These are phyloP conservation scores for Mesotaenium endlicherianum DNA, from an alignment of 139 green algal species.

Conservation along the genomic window DNA sequence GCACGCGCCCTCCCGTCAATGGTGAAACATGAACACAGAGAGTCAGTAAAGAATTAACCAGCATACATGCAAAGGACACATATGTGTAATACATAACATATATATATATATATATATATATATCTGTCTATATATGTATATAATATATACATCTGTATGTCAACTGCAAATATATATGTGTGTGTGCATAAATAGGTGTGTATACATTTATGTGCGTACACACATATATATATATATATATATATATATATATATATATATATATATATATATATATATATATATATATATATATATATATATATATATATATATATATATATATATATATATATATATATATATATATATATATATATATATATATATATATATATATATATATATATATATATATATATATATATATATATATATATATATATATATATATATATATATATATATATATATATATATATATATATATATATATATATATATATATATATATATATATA, in stretches of 20 bases:
- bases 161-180: too few species aligned
- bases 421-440: background rate
- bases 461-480: background rate
- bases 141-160: too few species aligned
- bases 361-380: background rate
- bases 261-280: background rate
- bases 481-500: background rate
- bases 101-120: too few species aligned
- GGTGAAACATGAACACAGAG: too few species aligned
- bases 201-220: background rate
- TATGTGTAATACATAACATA: too few species aligned
- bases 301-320: background rate
- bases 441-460: background rate
- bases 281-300: background rate
- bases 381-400: background rate
- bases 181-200: background rate
- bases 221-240: background rate
- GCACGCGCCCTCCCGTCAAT: too few species aligned
- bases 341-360: background rate
- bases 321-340: background rate
- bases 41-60: too few species aligned
- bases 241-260: background rate
- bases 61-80: too few species aligned
- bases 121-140: too few species aligned
- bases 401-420: background rate